Conservation (phyloP, 176 grass and related monocot species). For the Phoenix roebelenii region DNA sequence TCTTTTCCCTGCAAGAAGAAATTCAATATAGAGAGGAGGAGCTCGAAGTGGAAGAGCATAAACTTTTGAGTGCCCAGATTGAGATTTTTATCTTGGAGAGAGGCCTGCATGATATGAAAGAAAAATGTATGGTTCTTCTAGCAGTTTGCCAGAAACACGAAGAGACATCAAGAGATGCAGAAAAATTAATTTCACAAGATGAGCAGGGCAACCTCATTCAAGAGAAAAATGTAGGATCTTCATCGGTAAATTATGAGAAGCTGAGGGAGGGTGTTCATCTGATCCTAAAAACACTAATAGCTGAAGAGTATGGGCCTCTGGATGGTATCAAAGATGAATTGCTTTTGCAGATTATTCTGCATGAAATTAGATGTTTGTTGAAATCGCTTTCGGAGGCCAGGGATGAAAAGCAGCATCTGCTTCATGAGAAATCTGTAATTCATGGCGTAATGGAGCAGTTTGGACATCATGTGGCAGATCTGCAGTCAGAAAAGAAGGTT, state of each 20-base stretch:
- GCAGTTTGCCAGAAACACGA: constrained; percentile 30
- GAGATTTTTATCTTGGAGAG: constrained; percentile 63
- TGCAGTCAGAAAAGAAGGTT: constrained; percentile 61
- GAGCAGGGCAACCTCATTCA: constrained; percentile 21
- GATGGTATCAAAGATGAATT: constrained; percentile 71
- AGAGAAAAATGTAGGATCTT: constrained; percentile 25
- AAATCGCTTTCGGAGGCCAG: constrained; percentile 69
- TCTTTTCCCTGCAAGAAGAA: constrained; percentile 43
- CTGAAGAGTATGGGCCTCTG: constrained; percentile 63
- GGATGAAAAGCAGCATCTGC: constrained; percentile 68
- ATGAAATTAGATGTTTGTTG: constrained; percentile 63
- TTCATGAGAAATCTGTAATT: constrained; percentile 79
- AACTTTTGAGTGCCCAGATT: constrained; percentile 43
- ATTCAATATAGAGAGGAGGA: constrained; percentile 31
- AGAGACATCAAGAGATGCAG: background rate
- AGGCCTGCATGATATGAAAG: constrained; percentile 59
- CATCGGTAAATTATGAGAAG: constrained; percentile 41
- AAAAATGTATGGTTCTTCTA: constrained; percentile 35
- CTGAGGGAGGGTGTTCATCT: constrained; percentile 54
- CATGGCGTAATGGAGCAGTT: constrained; percentile 85
- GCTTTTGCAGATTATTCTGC: constrained; percentile 79
- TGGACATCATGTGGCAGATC: constrained; percentile 61
- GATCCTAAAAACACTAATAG: constrained; percentile 54
- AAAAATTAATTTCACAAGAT: background rate
- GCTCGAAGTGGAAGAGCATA: constrained; percentile 54